Evolutionary conservation across 1,284 basidiomycete genomes (phyloP).

Genomic region (Marasmius fiardii): DNA sequence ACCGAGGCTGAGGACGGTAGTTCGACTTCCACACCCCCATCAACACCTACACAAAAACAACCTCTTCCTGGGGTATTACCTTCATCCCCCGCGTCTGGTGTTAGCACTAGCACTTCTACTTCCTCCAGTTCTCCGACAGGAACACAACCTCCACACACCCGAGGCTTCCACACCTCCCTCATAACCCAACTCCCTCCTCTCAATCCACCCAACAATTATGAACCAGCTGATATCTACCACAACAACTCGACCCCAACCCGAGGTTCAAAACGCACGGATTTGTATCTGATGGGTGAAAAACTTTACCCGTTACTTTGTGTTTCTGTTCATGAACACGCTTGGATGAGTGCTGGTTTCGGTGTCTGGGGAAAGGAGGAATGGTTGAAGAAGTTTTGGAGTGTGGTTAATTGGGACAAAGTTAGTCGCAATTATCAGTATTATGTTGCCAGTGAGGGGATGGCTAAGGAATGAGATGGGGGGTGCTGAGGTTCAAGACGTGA

Average conservation of each 20-base stretch:
- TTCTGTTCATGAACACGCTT: constrained; percentile 88
- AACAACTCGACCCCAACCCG: not conserved
- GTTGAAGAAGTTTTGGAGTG: constrained; percentile 86
- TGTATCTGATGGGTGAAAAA: constrained; percentile 39
- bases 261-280: not conserved
- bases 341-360: constrained; percentile 86
- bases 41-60: constrained; percentile 23
- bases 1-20: constrained; percentile 10
- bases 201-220: not conserved
- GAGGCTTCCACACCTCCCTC: too few relatives aligned
- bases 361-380: constrained; percentile 94
- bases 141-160: constrained; percentile 27
- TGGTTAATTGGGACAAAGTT: constrained; percentile 83
- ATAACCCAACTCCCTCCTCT: constrained; percentile 4
- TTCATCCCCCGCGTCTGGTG: constrained; percentile 30
- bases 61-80: constrained; percentile 23
- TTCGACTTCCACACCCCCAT: constrained; percentile 13
- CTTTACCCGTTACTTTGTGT: constrained; percentile 83
- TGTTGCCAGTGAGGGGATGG: constrained; percentile 2
- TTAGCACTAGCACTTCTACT: constrained; percentile 21
- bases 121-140: constrained; percentile 20
- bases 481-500: too few relatives aligned
- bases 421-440: constrained; percentile 25
- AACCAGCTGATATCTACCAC: constrained; percentile 5
- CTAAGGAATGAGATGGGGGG: too few relatives aligned